Evolutionary conservation across 108 stramenopile species (phyloP).

Genomic region (Seminavis robusta): DNA sequence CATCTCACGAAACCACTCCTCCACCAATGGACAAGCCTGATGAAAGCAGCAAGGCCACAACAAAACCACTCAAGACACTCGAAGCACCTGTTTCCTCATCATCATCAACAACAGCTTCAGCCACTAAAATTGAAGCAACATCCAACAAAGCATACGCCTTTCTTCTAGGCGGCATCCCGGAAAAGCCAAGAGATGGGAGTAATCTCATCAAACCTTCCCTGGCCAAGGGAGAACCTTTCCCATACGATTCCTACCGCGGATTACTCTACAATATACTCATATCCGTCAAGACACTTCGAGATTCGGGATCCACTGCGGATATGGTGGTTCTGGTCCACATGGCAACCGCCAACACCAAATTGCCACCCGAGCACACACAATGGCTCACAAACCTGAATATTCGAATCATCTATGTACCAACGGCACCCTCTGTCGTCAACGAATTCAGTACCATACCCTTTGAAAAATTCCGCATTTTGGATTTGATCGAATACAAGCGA

Average conservation of each 20-base stretch:
- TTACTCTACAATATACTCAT: constrained; percentile 33
- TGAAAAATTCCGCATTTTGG: constrained; percentile 51
- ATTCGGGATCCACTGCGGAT: constrained; percentile 34
- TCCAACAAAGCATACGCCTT: constrained; percentile 32
- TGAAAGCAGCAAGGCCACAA: too few relatives aligned
- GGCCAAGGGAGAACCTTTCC: too few relatives aligned
- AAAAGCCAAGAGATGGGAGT: constrained; percentile 7
- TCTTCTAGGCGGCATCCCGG: constrained; percentile 27
- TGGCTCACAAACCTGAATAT: constrained; percentile 14
- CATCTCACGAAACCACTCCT: too few relatives aligned
- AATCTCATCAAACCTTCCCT: too few relatives aligned
- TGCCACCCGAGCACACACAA: constrained; percentile 20
- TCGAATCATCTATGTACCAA: constrained; percentile 19
- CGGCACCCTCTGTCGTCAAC: constrained; percentile 18
- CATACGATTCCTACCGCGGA: constrained; percentile 24
- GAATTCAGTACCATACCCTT: constrained; percentile 31
- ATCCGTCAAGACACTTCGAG: constrained; percentile 18
- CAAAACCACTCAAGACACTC: too few relatives aligned
- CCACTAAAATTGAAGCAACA: too few relatives aligned
- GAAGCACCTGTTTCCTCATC: too few relatives aligned
- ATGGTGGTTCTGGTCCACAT: constrained; percentile 31
- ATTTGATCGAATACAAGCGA: constrained; percentile 52
- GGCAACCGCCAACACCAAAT: constrained; percentile 16
- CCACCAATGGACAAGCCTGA: too few relatives aligned
- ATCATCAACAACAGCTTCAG: too few relatives aligned